A percentile compares a stretch with the other conserved stretches of the same genome.
Evolutionary conservation across 768 basidiomycete genomes (phyloP).

Genomic region (Pisolithus albus): DNA sequence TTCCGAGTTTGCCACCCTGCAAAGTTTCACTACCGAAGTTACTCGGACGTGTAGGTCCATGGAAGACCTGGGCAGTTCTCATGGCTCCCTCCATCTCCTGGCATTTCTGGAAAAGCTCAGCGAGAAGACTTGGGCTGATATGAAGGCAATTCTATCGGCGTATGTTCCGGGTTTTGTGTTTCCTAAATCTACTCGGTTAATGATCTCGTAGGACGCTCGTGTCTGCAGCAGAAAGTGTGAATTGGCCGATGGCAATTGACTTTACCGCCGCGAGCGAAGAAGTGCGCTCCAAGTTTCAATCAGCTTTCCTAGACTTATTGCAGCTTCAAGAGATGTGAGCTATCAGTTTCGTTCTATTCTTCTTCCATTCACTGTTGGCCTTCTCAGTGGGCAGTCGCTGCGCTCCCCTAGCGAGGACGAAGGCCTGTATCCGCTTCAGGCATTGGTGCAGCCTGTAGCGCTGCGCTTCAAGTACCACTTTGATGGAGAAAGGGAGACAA

Average conservation of each 20-base stretch:
- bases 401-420: constrained; percentile 29
- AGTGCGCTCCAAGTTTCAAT: constrained; percentile 62
- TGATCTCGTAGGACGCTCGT: constrained; percentile 47
- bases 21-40: constrained; percentile 52
- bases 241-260: constrained; percentile 80
- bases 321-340: constrained; percentile 74
- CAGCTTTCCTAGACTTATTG: constrained; percentile 69
- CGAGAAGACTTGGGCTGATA: constrained; percentile 69
- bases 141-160: constrained; percentile 60
- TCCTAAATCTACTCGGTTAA: constrained; percentile 4
- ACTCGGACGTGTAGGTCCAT: constrained; percentile 36
- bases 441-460: constrained; percentile 75
- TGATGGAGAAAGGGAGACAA: constrained; percentile 79
- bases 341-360: not conserved
- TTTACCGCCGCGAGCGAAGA: constrained; percentile 46
- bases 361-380: constrained; percentile 2
- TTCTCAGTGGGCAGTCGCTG: constrained; percentile 47
- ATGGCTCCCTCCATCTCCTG: constrained; percentile 53
- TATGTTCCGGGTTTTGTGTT: constrained; percentile 30
- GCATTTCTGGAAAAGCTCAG: constrained; percentile 55
- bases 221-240: constrained; percentile 59
- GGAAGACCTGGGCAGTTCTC: constrained; percentile 38
- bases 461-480: constrained; percentile 95
- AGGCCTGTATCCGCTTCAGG: constrained; percentile 77
- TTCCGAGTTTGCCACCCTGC: constrained; percentile 53